Evolutionary conservation across 73 alveolate genomes (phyloP), one percentile per base, ranked within the genome.

Genomic region (Paramecium caudatum): DNA sequence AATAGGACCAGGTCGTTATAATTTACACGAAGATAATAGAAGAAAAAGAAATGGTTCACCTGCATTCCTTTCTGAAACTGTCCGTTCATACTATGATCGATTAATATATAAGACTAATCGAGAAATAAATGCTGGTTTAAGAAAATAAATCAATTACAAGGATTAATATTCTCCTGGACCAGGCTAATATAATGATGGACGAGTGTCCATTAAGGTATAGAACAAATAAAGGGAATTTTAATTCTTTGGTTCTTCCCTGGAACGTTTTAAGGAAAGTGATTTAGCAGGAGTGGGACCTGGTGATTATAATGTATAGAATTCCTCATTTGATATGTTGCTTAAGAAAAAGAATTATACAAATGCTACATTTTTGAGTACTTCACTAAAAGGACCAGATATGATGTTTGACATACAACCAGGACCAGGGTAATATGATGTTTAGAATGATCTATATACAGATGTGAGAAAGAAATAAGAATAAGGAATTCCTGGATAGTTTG

Each of bases 301-400:
- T 21, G 65, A 30, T 45, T 74, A 74, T 4, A 41, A 12, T 19
- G 30, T 55, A 1, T 13, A 27, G 21, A 17, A 74, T 13, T 19
- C 62, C 19, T 74, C 69, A 27, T 74, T 74, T 74, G 88, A 41
- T 74, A 9, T 17, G 16, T 36, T 19, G 8, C 3, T 21, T 5
- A 74, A 43, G 43, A 41, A 41, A 25, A 74, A 74, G 55, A 74
- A 74, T 41, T 74, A 12, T 74, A 45, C 68, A 15, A 74, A 74
- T 45, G 88, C 88, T 43, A 74, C 88, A 8, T 74, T 74, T 74
- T 5, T 74, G 21, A 74, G 88, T 43, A 36, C 69, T 16, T 34
- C 88, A 3, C 30, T 32, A 3, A 74, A 74, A 37, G 88, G 45
- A 27, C 55, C 43, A 0, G 46, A 43, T 74, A 5, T 19, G 43